phyloP scores from a whole-genome alignment of 2,329 filamentous ascomycete genomes.

The Pseudovirgaria hyperparasitica region DNA sequence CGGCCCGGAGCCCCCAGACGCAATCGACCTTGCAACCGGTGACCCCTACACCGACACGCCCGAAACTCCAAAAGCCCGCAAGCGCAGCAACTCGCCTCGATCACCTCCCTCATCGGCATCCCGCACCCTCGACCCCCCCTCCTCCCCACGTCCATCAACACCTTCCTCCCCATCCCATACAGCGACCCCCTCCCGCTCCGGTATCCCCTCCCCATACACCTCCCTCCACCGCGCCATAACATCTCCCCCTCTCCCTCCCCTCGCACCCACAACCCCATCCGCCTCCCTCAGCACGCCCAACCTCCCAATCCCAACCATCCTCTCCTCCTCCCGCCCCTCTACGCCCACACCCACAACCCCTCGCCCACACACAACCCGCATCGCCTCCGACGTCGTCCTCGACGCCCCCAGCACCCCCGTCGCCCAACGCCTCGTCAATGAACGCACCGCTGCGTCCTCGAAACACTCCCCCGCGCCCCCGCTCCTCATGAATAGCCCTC shows the following conservation, averaged over 20 bases:
- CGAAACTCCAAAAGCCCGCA: conserved; percentile 3
- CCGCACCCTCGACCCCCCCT: conserved; percentile 10
- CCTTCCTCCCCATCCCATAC: conserved; percentile 15
- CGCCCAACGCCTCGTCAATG: conserved; percentile 8
- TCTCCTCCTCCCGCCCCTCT: conserved; percentile 3
- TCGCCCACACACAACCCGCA: conserved; percentile 12
- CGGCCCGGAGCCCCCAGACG: conserved; percentile 25
- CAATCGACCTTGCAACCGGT: conserved; percentile 28
- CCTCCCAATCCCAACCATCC: conserved; percentile 1
- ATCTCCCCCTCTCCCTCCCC: conserved; percentile 10
- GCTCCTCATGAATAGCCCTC: conserved; percentile 46
- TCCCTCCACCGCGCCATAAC: conserved; percentile 2
- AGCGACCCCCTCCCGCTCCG: conserved; percentile 11
- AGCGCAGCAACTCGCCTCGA: conserved; percentile 9
- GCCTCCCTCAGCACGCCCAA: conserved; percentile 11
- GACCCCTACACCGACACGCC: conserved; percentile 20
- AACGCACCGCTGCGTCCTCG: conserved; percentile 8
- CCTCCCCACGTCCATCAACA: conserved; percentile 6
- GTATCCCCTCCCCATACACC: conserved; percentile 5
- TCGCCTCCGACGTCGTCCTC: conserved; percentile 17
- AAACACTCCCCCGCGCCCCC: conserved; percentile 39
- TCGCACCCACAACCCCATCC: conserved; percentile 17
- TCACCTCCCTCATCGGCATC: conserved; percentile 17
- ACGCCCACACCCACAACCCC: conserved; percentile 5
- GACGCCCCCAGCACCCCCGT: conserved; percentile 11